phyloP scores from a whole-genome alignment of 2,329 filamentous ascomycete species.

The Purpureocillium takamizusanense region DNA sequence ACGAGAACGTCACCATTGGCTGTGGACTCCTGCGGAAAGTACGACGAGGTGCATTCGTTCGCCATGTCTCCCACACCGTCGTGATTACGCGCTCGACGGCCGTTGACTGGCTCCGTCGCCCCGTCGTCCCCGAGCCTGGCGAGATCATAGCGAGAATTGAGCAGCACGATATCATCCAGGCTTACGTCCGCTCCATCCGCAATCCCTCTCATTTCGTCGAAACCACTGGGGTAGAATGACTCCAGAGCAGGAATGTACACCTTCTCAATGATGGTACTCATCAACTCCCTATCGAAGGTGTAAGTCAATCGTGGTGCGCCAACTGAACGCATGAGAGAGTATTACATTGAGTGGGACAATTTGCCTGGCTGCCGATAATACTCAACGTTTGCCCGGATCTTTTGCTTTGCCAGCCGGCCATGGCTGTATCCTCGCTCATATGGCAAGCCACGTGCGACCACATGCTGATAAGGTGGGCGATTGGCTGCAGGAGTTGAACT shows the following conservation, averaged over 20 bases:
- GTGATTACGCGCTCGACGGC: too few relatives aligned
- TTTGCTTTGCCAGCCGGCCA: background rate
- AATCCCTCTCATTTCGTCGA: conserved; percentile 38
- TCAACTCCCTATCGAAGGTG: background rate
- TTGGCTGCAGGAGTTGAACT: too few relatives aligned
- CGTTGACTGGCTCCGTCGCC: too few relatives aligned
- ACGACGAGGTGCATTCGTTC: conserved; percentile 35
- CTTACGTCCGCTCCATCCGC: conserved; percentile 37
- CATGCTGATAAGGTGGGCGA: conserved; percentile 2
- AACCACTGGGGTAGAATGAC: conserved; percentile 4
- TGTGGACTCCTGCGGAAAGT: conserved; percentile 1
- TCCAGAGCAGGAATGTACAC: conserved; percentile 3
- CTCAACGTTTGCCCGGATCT: conserved; percentile 3
- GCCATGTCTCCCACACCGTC: background rate
- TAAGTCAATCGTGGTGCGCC: too few relatives aligned
- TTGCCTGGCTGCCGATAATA: conserved; percentile 5
- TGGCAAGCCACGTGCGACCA: conserved; percentile 1
- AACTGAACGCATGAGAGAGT: too few relatives aligned
- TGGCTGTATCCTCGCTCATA: conserved; percentile 4
- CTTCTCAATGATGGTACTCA: conserved; percentile 1
- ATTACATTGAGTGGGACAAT: conserved; percentile 1
- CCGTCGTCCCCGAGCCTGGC: conserved; percentile 27
- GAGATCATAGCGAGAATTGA: conserved; percentile 50
- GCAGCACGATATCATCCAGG: conserved; percentile 43
- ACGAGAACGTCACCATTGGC: conserved; percentile 23